Evolutionary conservation across 495 filamentous ascomycete genomes (phyloP).

Genomic region (Tuber calosporum): DNA sequence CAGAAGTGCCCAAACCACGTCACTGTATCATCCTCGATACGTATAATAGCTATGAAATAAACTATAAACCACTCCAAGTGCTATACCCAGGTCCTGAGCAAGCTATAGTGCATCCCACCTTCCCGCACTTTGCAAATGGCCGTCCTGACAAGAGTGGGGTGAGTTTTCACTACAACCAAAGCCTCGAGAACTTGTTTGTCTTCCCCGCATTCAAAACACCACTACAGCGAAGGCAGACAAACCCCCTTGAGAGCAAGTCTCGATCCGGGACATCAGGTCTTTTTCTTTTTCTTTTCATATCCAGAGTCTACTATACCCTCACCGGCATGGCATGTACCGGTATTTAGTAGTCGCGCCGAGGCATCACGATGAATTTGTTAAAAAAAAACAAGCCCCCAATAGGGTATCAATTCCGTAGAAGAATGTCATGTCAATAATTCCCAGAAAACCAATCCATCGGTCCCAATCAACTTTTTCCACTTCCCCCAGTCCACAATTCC

Average conservation of each 20-base stretch:
- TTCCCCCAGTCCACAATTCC: not conserved
- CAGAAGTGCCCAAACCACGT: not conserved
- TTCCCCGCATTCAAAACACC: not conserved
- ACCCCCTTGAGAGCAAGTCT: not conserved
- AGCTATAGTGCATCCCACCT: not conserved
- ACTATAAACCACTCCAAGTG: not conserved
- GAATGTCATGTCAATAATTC: not conserved
- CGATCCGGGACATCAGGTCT: too few relatives aligned
- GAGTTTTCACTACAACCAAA: not conserved
- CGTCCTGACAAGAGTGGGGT: not conserved
- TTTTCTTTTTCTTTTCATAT: too few relatives aligned
- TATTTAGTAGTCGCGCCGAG: not conserved
- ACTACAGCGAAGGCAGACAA: not conserved
- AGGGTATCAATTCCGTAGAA: slow-evolving; percentile 3
- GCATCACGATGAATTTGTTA: not conserved
- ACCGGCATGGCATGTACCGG: too few relatives aligned
- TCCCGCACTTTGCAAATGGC: not conserved
- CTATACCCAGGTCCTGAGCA: not conserved
- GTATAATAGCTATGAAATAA: not conserved
- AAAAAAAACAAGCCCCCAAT: not conserved
- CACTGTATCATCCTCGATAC: too few relatives aligned
- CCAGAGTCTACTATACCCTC: not conserved
- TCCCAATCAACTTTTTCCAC: not conserved
- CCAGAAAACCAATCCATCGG: not conserved
- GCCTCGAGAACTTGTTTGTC: not conserved